Evolutionary conservation across 345 rosid genomes (phyloP).

Genomic region (Hypericum androsaemum): DNA sequence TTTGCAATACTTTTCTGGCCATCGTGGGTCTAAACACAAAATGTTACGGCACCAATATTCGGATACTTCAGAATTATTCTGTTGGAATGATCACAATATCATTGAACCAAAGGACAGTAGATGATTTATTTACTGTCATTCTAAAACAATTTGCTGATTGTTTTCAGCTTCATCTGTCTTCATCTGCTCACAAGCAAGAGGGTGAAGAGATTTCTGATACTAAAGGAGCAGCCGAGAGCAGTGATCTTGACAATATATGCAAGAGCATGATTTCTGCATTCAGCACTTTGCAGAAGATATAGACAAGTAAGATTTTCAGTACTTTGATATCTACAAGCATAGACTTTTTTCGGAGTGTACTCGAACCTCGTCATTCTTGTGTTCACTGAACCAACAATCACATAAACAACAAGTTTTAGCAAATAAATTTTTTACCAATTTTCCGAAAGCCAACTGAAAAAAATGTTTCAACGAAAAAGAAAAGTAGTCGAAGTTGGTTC

Average conservation of each 20-base stretch:
- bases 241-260: slow-evolving; percentile 47
- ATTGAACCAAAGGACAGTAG: too few species aligned
- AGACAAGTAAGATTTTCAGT: slow-evolving; percentile 37
- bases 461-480: too few species aligned
- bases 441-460: too few species aligned
- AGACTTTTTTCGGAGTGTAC: background rate
- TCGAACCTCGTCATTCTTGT: too few species aligned
- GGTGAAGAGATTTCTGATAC: slow-evolving; percentile 11
- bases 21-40: background rate
- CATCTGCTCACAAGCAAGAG: slow-evolving; percentile 13
- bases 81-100: background rate
- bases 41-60: background rate
- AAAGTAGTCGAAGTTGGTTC: too few species aligned
- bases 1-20: too few species aligned
- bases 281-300: slow-evolving; percentile 31
- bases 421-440: too few species aligned
- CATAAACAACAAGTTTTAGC: too few species aligned
- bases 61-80: slow-evolving; percentile 1
- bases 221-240: slow-evolving; percentile 16
- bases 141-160: background rate
- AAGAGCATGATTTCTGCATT: slow-evolving; percentile 47
- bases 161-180: slow-evolving; percentile 52
- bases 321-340: background rate
- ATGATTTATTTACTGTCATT: too few species aligned
- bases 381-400: too few species aligned